phyloP scores from a whole-genome alignment of 495 filamentous ascomycete species.

The Massariosphaeria phaeospora region DNA sequence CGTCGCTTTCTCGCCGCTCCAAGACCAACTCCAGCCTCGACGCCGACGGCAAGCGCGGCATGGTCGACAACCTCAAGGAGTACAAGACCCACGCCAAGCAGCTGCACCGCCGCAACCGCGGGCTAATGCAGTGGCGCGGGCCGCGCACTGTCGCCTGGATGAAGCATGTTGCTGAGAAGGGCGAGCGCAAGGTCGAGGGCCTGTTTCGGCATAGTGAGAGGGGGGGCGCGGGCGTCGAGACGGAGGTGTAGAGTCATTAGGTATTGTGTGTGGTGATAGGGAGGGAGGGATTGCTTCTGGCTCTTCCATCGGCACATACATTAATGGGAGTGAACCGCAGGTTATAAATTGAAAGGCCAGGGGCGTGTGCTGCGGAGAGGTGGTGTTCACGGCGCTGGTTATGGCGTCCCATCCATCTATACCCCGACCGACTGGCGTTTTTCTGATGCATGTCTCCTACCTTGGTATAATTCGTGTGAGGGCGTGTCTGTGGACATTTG shows the following conservation, averaged over 20 bases:
- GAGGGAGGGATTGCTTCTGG: not conserved
- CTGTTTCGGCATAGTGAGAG: conserved; percentile 41
- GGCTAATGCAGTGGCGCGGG: conserved; percentile 48
- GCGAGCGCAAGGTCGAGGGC: conserved; percentile 35
- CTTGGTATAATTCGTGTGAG: too few species aligned
- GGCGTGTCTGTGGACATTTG: too few species aligned
- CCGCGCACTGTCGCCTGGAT: conserved; percentile 43
- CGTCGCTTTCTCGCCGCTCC: conserved; percentile 1
- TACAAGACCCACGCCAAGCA: conserved; percentile 44
- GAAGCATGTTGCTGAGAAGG: conserved; percentile 41
- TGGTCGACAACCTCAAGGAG: conserved; percentile 41
- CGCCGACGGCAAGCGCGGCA: conserved; percentile 40
- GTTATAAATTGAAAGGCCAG: too few species aligned
- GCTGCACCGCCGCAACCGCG: conserved; percentile 43
- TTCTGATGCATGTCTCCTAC: too few species aligned
- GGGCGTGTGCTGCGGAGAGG: too few species aligned
- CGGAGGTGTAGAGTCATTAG: conserved; percentile 38
- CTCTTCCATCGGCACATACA: not conserved
- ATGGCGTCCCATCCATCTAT: too few species aligned
- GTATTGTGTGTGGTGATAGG: not conserved
- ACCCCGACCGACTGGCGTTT: too few species aligned
- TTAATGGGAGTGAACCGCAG: not conserved
- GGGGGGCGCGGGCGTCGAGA: conserved; percentile 42
- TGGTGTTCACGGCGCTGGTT: too few species aligned
- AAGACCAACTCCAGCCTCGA: conserved; percentile 25